A percentile compares a stretch with the other conserved stretches of the same genome.
Conservation (phyloP, 1,139 yeast species). For the Spathaspora sp. region DNA sequence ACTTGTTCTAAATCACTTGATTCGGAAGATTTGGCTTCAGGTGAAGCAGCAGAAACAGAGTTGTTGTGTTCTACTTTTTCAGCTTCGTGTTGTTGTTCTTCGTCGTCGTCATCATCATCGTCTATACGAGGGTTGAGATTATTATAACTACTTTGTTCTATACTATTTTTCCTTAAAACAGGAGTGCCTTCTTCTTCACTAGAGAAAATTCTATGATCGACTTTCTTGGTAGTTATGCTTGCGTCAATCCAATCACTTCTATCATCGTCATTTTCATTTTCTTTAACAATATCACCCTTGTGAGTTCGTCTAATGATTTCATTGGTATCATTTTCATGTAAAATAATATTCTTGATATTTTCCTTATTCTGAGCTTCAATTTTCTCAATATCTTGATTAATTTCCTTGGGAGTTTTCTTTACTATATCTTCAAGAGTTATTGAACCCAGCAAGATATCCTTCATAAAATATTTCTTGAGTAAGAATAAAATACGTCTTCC, state of each 20-base stretch:
- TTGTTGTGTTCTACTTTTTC: slow-evolving; percentile 13
- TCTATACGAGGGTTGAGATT: slow-evolving; percentile 15
- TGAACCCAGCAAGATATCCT: slow-evolving; percentile 27
- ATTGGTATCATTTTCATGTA: slow-evolving; percentile 49
- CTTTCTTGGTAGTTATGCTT: slow-evolving; percentile 38
- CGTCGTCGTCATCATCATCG: slow-evolving; percentile 19
- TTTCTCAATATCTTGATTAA: slow-evolving; percentile 21
- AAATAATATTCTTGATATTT: slow-evolving; percentile 32
- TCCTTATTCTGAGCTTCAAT: slow-evolving; percentile 15
- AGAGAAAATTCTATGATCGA: slow-evolving; percentile 42
- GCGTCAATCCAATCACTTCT: slow-evolving; percentile 28
- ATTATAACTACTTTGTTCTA: slow-evolving; percentile 15
- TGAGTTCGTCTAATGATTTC: slow-evolving; percentile 77
- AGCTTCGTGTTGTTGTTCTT: slow-evolving; percentile 20
- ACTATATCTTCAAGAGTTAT: slow-evolving; percentile 30
- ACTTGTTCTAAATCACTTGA: slow-evolving; percentile 15
- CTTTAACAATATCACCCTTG: slow-evolving; percentile 83
- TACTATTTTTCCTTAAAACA: slow-evolving; percentile 6
- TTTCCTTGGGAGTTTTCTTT: slow-evolving; percentile 34
- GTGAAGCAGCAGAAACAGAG: slow-evolving; percentile 1
- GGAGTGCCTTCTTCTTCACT: slow-evolving; percentile 15
- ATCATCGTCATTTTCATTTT: slow-evolving; percentile 35
- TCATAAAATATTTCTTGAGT: slow-evolving; percentile 31
- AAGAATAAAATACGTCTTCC: slow-evolving; percentile 42
- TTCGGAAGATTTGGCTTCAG: slow-evolving; percentile 9